Base-by-base conservation (phyloP, 2,329 filamentous ascomycete genomes). In the Exophiala sp. region DNA sequence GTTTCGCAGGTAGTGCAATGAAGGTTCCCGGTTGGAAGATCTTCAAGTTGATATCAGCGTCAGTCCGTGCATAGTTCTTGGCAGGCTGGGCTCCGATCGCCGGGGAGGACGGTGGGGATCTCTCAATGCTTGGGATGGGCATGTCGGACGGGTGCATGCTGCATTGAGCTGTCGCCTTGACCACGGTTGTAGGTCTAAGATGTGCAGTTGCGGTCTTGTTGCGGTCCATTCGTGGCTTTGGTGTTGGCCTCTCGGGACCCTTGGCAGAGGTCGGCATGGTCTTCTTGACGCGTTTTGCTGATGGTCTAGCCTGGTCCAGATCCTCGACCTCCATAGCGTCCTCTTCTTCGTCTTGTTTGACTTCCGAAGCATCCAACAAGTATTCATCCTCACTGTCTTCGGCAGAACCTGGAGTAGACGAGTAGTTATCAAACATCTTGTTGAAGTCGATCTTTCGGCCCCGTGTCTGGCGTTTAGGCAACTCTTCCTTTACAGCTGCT, bases 101-200 rank as follows among this genome's bases (percentile, higher is more conserved):
- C n/a, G 30, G 37, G n/a, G 19, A 21, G 16, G 16, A n/a, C 22
- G 48, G 34, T 24, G 38, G 47, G 39, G 48, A 55, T 19, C 13
- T 9, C 29, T 55, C 52, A 23, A 55, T 48, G 34, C 52, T 54
- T 35, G 52, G 48, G 14, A 54, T 14, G 2, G 52, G 52, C 16
- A 16, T 32, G 11, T 32, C 11, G 3, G 6, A 13, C 6, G 34
- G 16, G 18, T 41, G 29, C 27, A 49, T 38, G 22, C n/a, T 32
- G 13, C 37, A 43, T 27, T 27, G 39, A 27, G 19, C 34, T 27
- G 38, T 50, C 13, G 10, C 34, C 32, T 50, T 24, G 14, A 32
- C 1, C 21, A 29, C 32, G 24, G 21, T 16, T 24, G 21, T n/a
- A 27, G 11, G 34, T 19, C 11, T 13, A 24, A 9, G n/a, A 10